Evolutionary conservation across 2,329 filamentous ascomycete species (phyloP).

Genomic region (Lasiodiplodia theobromae): DNA sequence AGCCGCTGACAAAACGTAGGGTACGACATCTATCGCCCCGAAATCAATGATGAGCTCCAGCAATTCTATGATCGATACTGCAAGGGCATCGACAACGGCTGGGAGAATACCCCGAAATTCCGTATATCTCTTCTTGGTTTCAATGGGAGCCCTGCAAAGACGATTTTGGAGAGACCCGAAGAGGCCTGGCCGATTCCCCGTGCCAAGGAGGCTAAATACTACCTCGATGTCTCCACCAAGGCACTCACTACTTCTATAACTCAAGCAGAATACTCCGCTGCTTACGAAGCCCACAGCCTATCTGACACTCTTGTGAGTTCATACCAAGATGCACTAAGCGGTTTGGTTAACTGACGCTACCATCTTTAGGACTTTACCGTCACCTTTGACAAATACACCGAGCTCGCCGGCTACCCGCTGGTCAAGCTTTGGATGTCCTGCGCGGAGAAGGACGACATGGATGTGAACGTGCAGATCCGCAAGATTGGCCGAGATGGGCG

Average conservation of each 20-base stretch:
- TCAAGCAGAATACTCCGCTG: neutral
- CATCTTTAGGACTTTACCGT: conserved; percentile 43
- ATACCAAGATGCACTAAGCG: neutral
- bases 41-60: conserved; percentile 34
- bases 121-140: conserved; percentile 50
- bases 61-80: conserved; percentile 57
- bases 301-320: conserved; percentile 5
- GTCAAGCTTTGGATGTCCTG: conserved; percentile 26
- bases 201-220: conserved; percentile 34
- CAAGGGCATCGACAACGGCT: conserved; percentile 54
- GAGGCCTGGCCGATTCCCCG: conserved; percentile 30
- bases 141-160: conserved; percentile 16
- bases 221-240: conserved; percentile 27
- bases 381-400: conserved; percentile 42
- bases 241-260: neutral
- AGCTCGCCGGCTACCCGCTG: conserved; percentile 29
- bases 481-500: conserved; percentile 29
- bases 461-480: conserved; percentile 34
- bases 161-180: conserved; percentile 22
- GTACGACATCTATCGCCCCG: conserved; percentile 25
- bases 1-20: neutral
- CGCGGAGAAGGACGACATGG: conserved; percentile 1
- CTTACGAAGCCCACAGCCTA: conserved; percentile 15
- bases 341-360: neutral
- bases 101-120: conserved; percentile 56